Conservation (phyloP, 768 basidiomycete species). For the Lactarius evosmus region DNA sequence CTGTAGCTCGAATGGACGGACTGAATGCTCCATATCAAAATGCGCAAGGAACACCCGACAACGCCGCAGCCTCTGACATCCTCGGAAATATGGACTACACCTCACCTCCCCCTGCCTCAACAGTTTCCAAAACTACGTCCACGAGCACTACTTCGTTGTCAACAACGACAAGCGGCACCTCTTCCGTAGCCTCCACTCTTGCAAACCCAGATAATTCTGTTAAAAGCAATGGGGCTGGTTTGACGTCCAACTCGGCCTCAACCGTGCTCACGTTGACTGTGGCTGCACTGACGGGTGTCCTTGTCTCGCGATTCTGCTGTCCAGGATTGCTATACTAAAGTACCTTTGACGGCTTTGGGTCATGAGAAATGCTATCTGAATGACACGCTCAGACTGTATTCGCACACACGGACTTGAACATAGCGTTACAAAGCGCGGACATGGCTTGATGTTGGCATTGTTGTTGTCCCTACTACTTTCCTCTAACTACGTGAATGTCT, state of each 20-base stretch:
- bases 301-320: not conserved
- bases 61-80: slow-evolving; percentile 9
- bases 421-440: not conserved
- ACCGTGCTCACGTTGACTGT: not conserved
- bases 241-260: not conserved
- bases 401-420: not conserved
- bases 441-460: not conserved
- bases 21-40: slow-evolving; percentile 23
- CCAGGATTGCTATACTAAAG: not conserved
- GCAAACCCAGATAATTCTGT: not conserved
- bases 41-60: slow-evolving; percentile 11
- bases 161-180: not conserved
- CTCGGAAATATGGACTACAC: not conserved
- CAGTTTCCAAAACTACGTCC: not conserved
- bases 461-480: not conserved
- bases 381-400: not conserved
- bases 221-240: not conserved
- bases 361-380: not conserved
- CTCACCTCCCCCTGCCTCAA: not conserved
- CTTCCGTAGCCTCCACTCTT: not conserved
- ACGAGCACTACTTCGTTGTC: not conserved
- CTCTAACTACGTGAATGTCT: not conserved
- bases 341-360: too few species aligned
- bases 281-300: not conserved
- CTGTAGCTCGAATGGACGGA: slow-evolving; percentile 17